These are phyloP conservation scores for Trichosporon sp. DNA, from an alignment of 1,284 basidiomycete species.

Conservation along the genomic window DNA sequence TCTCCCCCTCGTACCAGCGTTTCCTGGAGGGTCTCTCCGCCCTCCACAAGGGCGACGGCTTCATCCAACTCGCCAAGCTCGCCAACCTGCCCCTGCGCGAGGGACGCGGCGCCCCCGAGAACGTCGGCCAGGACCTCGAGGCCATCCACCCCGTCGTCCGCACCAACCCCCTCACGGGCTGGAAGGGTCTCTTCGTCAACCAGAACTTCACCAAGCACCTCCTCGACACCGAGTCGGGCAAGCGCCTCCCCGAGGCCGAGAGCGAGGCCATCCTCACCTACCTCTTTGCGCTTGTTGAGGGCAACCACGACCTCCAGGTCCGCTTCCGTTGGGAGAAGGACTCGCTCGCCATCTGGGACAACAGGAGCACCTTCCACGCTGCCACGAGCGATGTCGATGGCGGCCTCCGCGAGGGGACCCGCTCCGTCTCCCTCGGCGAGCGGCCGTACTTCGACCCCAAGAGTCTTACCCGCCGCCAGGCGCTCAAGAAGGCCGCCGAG, in stretches of 20 bases:
- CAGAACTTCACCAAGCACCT: conserved; percentile 62
- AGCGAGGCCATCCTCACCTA: conserved; percentile 51
- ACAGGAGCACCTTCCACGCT: conserved; percentile 47
- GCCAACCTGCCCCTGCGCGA: conserved; percentile 25
- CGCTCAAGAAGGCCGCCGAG: conserved; percentile 26
- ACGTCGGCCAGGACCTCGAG: conserved; percentile 63
- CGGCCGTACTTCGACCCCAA: conserved; percentile 62
- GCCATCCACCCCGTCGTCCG: conserved; percentile 65
- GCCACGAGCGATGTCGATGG: conserved; percentile 57
- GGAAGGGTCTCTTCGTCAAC: conserved; percentile 76
- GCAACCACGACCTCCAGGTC: conserved; percentile 69
- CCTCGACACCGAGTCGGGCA: conserved; percentile 60
- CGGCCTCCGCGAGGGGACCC: conserved; percentile 62
- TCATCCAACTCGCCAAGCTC: conserved; percentile 56
- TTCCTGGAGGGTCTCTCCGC: conserved; percentile 66
- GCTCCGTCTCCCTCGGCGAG: conserved; percentile 68
- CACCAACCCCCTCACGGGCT: conserved; percentile 66
- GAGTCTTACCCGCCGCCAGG: conserved; percentile 35
- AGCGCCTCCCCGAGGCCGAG: conserved; percentile 62
- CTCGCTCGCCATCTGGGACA: conserved; percentile 56
- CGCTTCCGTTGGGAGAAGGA: conserved; percentile 59
- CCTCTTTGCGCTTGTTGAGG: conserved; percentile 56
- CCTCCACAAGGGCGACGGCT: conserved; percentile 62
- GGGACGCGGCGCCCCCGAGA: conserved; percentile 63
- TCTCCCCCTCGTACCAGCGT: conserved; percentile 62